phyloP scores from a whole-genome alignment of 2,329 filamentous ascomycete species.

The Metarhizium anisopliae region DNA sequence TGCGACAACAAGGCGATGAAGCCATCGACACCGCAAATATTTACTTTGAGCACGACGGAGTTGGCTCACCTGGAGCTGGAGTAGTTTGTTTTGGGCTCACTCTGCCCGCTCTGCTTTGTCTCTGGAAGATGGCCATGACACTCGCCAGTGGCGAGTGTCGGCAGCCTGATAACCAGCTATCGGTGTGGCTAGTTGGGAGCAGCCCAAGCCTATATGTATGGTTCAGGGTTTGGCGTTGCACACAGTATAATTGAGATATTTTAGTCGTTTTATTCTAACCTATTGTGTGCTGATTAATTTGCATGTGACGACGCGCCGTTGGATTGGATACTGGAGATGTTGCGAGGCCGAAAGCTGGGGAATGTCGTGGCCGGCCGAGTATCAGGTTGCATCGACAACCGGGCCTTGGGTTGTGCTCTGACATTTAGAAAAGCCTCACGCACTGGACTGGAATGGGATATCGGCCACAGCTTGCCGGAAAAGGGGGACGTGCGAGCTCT shows the following conservation, averaged over 20 bases:
- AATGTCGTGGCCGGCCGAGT: not conserved
- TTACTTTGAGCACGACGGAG: not conserved
- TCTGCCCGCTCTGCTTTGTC: not conserved
- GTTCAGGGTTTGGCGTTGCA: slow-evolving; percentile 35
- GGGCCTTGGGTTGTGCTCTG: not conserved
- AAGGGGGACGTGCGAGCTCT: not conserved
- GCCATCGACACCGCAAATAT: not conserved
- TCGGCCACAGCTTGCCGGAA: not conserved
- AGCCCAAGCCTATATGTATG: slow-evolving; percentile 28
- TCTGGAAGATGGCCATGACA: not conserved
- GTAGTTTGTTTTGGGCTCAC: not conserved
- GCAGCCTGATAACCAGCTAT: not conserved
- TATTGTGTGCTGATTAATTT: not conserved
- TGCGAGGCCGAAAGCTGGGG: not conserved
- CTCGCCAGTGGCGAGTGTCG: not conserved
- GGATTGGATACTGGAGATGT: not conserved
- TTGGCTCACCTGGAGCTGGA: not conserved
- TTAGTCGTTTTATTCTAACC: not conserved
- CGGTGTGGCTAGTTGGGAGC: not conserved
- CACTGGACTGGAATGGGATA: not conserved
- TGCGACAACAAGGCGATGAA: not conserved
- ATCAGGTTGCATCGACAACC: not conserved
- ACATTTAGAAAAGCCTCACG: not conserved
- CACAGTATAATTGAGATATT: slow-evolving; percentile 34
- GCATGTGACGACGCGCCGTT: not conserved